Percentiles rank a stretch among this genome's conserved stretches.
phyloP scores from a whole-genome alignment of 2,329 filamentous ascomycete species.

The Ophiostoma sp. region DNA sequence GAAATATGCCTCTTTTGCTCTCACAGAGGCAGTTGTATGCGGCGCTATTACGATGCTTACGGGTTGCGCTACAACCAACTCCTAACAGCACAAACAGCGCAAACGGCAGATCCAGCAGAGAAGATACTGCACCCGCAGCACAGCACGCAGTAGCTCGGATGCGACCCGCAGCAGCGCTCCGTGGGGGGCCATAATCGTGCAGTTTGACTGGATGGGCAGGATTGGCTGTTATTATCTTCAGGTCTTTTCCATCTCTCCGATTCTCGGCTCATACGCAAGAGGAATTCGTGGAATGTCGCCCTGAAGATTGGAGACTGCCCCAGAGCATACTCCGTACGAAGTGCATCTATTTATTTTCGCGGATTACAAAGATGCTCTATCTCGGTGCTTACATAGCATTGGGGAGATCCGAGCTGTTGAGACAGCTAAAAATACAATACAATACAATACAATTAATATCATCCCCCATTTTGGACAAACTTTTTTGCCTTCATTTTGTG shows the following conservation, averaged over 20 bases:
- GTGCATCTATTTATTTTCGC: background rate
- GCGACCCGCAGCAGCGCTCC: background rate
- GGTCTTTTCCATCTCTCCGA: background rate
- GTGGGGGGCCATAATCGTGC: background rate
- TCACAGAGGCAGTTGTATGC: background rate
- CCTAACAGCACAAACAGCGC: background rate
- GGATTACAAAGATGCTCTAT: background rate
- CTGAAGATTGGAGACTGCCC: too few species aligned
- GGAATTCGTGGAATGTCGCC: background rate
- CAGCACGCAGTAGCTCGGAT: background rate
- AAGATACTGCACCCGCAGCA: background rate
- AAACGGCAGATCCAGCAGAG: background rate
- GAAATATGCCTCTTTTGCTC: background rate
- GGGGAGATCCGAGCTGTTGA: background rate
- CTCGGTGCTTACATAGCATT: background rate
- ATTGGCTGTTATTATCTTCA: background rate
- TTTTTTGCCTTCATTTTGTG: background rate
- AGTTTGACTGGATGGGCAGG: background rate
- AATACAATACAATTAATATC: background rate
- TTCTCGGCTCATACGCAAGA: background rate
- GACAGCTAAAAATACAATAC: background rate
- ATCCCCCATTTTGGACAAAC: background rate
- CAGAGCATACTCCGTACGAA: background rate
- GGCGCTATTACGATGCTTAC: background rate
- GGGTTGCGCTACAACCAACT: background rate